Percentiles rank a stretch among this genome's conserved stretches.
phyloP scores from a whole-genome alignment of 2,329 filamentous ascomycete genomes.

The Fusarium setosum region DNA sequence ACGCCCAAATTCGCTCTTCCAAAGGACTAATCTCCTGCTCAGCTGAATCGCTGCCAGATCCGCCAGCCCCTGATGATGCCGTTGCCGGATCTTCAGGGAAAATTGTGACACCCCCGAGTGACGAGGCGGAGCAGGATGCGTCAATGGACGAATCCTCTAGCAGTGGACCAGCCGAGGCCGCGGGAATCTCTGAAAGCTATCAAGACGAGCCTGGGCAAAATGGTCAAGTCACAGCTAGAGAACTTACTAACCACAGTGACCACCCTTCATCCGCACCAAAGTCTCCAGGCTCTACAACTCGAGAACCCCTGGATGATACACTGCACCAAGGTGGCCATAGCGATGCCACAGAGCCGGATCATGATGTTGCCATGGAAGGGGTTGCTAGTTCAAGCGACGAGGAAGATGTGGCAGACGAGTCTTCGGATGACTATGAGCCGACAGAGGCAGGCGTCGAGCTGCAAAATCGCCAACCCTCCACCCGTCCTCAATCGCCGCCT shows the following conservation, averaged over 20 bases:
- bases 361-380: conserved; percentile 41
- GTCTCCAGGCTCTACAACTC: neutral
- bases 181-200: neutral
- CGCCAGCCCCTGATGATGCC: neutral
- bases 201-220: neutral
- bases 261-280: neutral
- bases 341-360: conserved; percentile 20
- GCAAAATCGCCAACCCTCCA: conserved; percentile 12
- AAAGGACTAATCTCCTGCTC: conserved; percentile 23
- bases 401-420: conserved; percentile 43
- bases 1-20: neutral
- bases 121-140: conserved; percentile 15
- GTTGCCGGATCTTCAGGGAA: neutral
- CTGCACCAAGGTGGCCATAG: neutral
- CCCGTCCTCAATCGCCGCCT: conserved; percentile 2
- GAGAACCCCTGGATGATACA: neutral
- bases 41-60: conserved; percentile 17
- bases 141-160: conserved; percentile 16
- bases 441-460: conserved; percentile 53
- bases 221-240: neutral
- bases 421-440: conserved; percentile 67
- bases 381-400: conserved; percentile 30
- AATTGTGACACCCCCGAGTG: neutral
- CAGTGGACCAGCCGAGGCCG: neutral
- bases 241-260: neutral